These are phyloP conservation scores for Aegle marmelos DNA, from an alignment of 345 rosid species.

Conservation along the genomic window DNA sequence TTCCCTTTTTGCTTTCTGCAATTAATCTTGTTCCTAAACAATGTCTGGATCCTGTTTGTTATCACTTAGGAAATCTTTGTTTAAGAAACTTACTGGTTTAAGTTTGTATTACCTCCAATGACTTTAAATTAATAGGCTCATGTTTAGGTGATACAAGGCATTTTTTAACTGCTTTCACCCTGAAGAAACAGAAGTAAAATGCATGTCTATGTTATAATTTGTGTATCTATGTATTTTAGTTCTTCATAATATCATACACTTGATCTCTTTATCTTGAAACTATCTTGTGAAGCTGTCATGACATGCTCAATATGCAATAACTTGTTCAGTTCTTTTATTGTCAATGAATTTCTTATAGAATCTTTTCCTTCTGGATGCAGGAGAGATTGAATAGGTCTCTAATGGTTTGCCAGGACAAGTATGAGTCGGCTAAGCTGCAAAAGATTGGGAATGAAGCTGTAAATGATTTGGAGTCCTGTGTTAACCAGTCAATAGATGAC, in stretches of 20 bases:
- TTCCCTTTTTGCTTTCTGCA: neutral
- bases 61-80: neutral
- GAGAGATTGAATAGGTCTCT: slow-evolving; percentile 80
- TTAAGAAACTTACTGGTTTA: neutral
- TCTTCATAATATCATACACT: neutral
- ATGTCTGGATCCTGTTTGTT: neutral
- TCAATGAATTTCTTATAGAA: neutral
- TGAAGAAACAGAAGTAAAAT: neutral
- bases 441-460: slow-evolving; percentile 45
- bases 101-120: neutral
- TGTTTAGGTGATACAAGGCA: neutral
- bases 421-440: slow-evolving; percentile 71
- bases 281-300: neutral
- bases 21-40: neutral
- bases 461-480: slow-evolving; percentile 69
- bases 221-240: neutral
- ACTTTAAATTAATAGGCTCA: neutral
- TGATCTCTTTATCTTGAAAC: neutral
- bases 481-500: slow-evolving; percentile 66
- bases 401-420: slow-evolving; percentile 90
- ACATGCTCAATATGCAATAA: neutral
- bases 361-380: slow-evolving; percentile 33
- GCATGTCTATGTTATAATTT: neutral
- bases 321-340: neutral
- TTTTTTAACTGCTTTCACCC: neutral